Base-by-base conservation (phyloP, 805 yeast species). In the Candida mattraensis region DNA sequence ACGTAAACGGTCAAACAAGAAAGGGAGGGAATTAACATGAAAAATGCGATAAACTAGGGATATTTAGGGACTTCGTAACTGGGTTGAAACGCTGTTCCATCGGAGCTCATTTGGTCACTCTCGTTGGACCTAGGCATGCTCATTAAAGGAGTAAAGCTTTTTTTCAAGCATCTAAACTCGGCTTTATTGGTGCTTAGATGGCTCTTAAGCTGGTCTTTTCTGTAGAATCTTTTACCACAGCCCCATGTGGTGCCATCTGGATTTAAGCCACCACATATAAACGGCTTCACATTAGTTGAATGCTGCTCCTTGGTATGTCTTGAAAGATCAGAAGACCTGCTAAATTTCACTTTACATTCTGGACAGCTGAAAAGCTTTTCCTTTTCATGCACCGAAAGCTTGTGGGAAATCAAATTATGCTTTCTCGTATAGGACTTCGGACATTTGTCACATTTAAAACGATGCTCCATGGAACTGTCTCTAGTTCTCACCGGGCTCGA, bases 391-490 rank as follows among this genome's bases (percentile, higher is more conserved):
- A 45, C 58, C 2, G 56, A 51, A 6, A 54, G 36, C 41, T 48
- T 48, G 40, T 54, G 59, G 3, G 55, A 50, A 9, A 54, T 44
- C 19, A 54, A 32, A 23, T 54, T 54, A 39, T 54, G 58, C 25
- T 53, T 54, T 32, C 58, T 36, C 5, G 59, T 54, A 33, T 54
- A 54, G 4, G 57, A 46, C 30, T 54, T 54, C 23, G 27, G 33
- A 33, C 59, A 54, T 24, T 40, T 36, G 33, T 50, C 55, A 40
- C 59, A 54, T 22, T 43, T 37, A 39, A 54, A 54, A 9, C 51
- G 39, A 20, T 40, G 39, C 14, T 39, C 48, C 11, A 5, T 29
- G 26, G 20, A 18, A 11, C 16, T 20, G 29, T 11, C 13, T 11
- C 21, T 15, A 16, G 30, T 24, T 26, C 15, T 10, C 17, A 12